phyloP scores from a whole-genome alignment of 371 early-diverging fungal species.

The Haplosporangium sp. region DNA sequence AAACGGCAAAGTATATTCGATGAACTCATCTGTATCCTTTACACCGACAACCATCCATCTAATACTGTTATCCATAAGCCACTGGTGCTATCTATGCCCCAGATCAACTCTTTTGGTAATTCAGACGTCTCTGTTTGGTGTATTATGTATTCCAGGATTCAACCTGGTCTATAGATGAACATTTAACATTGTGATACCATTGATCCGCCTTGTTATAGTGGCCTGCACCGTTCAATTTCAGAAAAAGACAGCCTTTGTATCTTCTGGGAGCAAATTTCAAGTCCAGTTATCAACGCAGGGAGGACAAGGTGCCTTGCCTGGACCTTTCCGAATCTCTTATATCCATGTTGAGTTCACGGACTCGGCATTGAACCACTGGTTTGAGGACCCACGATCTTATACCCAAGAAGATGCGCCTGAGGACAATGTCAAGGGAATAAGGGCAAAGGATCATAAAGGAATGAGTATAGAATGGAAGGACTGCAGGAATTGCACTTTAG shows the following conservation, averaged over 20 bases:
- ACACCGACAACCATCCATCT: constrained; percentile 32
- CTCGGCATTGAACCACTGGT: constrained; percentile 41
- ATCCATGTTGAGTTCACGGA: constrained; percentile 70
- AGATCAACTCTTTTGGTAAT: constrained; percentile 73
- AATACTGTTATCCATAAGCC: constrained; percentile 40
- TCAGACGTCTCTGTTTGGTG: neutral
- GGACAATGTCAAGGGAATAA: neutral
- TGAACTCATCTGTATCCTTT: constrained; percentile 58
- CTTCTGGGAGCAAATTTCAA: constrained; percentile 43
- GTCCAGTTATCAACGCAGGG: constrained; percentile 37
- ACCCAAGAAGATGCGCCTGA: constrained; percentile 3
- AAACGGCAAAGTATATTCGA: constrained; percentile 46
- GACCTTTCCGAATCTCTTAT: constrained; percentile 56
- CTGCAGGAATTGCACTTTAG: constrained; percentile 56
- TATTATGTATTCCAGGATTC: neutral
- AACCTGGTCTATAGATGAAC: neutral
- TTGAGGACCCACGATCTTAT: constrained; percentile 50
- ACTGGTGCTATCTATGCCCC: constrained; percentile 73
- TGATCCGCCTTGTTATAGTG: constrained; percentile 16
- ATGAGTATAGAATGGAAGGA: constrained; percentile 50
- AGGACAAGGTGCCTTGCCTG: constrained; percentile 54
- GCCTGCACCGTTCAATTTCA: constrained; percentile 64
- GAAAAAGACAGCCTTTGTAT: constrained; percentile 33
- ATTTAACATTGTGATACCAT: neutral
- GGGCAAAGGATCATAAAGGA: constrained; percentile 35